Evolutionary conservation across 345 rosid genomes (phyloP).

Genomic region (Acer negundo): DNA sequence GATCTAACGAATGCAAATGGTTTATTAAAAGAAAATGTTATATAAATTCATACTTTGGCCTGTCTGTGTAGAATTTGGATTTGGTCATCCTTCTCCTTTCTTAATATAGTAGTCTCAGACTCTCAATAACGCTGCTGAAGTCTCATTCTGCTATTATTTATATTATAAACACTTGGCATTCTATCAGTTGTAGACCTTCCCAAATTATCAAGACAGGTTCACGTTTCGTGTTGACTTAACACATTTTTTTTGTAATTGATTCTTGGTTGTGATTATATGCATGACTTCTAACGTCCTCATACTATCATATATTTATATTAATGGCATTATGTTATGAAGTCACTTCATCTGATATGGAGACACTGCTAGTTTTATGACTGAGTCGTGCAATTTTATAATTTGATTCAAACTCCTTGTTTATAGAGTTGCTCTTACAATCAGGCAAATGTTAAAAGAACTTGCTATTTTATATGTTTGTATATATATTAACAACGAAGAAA

Average conservation of each 20-base stretch:
- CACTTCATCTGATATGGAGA: neutral
- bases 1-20: neutral
- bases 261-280: neutral
- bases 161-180: slow-evolving; percentile 2
- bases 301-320: neutral
- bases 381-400: too few relatives aligned
- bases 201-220: slow-evolving; percentile 8
- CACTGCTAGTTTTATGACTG: neutral
- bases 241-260: neutral
- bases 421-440: too few relatives aligned
- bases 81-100: slow-evolving; percentile 10
- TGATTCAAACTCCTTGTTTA: too few relatives aligned
- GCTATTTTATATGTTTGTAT: too few relatives aligned
- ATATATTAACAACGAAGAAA: too few relatives aligned
- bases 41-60: neutral
- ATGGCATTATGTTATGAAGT: neutral
- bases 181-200: neutral
- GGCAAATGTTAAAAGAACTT: too few relatives aligned
- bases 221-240: slow-evolving; percentile 3
- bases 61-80: neutral
- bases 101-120: neutral
- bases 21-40: neutral
- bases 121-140: slow-evolving; percentile 16
- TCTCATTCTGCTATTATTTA: slow-evolving; percentile 16
- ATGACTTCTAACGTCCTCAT: neutral